Conservation (phyloP, 768 basidiomycete species). For the Cantharellus anzutake region DNA sequence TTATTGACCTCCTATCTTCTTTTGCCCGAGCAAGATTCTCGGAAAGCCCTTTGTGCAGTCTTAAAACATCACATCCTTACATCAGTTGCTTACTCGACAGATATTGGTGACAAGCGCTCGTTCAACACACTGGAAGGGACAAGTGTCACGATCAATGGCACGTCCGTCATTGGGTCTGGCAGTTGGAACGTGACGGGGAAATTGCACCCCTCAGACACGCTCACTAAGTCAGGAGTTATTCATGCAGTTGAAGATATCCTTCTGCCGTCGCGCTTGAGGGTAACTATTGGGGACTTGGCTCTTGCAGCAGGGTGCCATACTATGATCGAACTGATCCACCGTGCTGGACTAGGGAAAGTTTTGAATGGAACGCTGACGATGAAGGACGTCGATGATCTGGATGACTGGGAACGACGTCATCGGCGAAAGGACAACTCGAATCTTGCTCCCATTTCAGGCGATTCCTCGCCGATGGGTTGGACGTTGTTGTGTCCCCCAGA, state of each 20-base stretch:
- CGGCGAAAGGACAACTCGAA: not conserved
- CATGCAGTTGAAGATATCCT: constrained; percentile 65
- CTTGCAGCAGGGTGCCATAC: constrained; percentile 76
- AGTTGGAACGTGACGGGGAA: constrained; percentile 2
- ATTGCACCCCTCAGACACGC: constrained; percentile 23
- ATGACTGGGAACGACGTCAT: not conserved
- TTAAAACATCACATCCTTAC: constrained; percentile 75
- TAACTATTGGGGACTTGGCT: constrained; percentile 79
- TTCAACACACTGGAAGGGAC: constrained; percentile 75
- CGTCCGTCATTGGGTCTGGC: constrained; percentile 27
- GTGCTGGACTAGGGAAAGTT: constrained; percentile 81
- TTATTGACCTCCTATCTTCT: constrained; percentile 79
- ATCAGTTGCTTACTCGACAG: constrained; percentile 50
- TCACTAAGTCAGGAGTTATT: constrained; percentile 80
- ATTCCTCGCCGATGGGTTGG: constrained; percentile 34
- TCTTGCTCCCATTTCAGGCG: not conserved
- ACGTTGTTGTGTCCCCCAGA: constrained; percentile 85
- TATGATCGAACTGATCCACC: constrained; percentile 67
- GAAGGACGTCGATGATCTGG: constrained; percentile 5
- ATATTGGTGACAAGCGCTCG: constrained; percentile 16
- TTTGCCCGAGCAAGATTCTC: constrained; percentile 38
- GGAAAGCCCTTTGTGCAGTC: constrained; percentile 62
- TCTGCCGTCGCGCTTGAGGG: constrained; percentile 69
- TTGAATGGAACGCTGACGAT: constrained; percentile 45
- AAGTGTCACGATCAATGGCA: constrained; percentile 55